Conservation (phyloP, 495 filamentous ascomycete species). For the Aspergillus taichungensis region DNA sequence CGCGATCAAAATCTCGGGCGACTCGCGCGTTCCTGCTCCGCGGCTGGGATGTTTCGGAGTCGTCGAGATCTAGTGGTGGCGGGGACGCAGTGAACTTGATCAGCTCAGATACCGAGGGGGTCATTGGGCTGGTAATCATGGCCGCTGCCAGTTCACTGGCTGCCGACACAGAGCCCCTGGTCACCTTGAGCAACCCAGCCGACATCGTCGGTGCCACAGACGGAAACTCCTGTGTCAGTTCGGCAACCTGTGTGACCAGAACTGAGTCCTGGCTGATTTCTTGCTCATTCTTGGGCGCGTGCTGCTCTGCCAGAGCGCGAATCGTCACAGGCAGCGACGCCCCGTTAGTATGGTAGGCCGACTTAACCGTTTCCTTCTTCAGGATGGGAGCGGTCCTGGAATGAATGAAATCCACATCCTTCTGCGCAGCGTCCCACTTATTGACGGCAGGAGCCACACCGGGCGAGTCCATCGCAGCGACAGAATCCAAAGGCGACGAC, state of each 20-base stretch:
- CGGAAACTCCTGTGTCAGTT: conserved; percentile 48
- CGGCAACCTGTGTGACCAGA: conserved; percentile 38
- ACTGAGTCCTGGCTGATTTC: conserved; percentile 35
- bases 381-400: conserved; percentile 36
- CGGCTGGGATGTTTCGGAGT: conserved; percentile 12
- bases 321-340: conserved; percentile 52
- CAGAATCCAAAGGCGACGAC: conserved; percentile 1
- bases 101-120: conserved; percentile 29
- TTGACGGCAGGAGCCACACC: conserved; percentile 20
- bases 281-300: conserved; percentile 18
- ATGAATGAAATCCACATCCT: conserved; percentile 53
- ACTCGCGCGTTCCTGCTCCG: conserved; percentile 1
- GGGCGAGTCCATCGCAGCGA: conserved; percentile 4
- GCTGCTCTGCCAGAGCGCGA: conserved; percentile 33
- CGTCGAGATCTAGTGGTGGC: conserved; percentile 20
- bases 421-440: conserved; percentile 47
- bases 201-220: conserved; percentile 33
- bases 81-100: conserved; percentile 32
- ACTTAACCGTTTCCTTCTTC: conserved; percentile 41
- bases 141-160: conserved; percentile 52
- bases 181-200: conserved; percentile 45
- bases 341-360: conserved; percentile 53
- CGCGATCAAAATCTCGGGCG: conserved; percentile 17
- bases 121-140: conserved; percentile 23
- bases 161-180: conserved; percentile 44